Conservation (phyloP, 768 basidiomycete genomes). For the Gautieria morchelliformis region DNA sequence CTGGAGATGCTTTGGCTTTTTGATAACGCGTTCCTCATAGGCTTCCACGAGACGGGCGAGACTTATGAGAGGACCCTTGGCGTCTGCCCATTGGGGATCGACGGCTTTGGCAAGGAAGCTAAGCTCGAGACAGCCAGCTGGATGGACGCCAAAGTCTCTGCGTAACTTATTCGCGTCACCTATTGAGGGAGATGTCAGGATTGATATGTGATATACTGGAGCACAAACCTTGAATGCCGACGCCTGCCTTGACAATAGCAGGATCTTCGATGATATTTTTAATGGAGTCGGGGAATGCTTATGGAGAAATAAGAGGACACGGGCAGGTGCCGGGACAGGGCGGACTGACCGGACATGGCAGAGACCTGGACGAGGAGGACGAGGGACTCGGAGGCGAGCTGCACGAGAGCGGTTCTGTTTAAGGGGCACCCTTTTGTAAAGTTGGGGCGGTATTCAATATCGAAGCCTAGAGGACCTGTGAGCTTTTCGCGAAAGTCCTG, state of each 20-base stretch:
- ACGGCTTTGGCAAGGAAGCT: slow-evolving; percentile 58
- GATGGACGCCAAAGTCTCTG: slow-evolving; percentile 31
- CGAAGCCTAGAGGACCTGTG: slow-evolving; percentile 43
- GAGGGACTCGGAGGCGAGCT: slow-evolving; percentile 47
- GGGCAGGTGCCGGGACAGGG: neutral
- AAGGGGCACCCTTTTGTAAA: slow-evolving; percentile 41
- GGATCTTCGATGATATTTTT: slow-evolving; percentile 42
- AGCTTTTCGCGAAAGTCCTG: neutral
- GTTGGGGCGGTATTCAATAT: slow-evolving; percentile 72
- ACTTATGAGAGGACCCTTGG: slow-evolving; percentile 33
- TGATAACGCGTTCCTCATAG: slow-evolving; percentile 43
- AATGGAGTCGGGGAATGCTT: slow-evolving; percentile 48
- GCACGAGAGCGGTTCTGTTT: slow-evolving; percentile 67
- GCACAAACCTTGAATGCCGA: slow-evolving; percentile 57
- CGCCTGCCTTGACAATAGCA: slow-evolving; percentile 56
- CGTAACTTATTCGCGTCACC: slow-evolving; percentile 63
- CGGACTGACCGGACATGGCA: slow-evolving; percentile 38
- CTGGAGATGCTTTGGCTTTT: slow-evolving; percentile 46
- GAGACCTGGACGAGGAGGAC: slow-evolving; percentile 60
- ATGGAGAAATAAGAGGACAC: neutral
- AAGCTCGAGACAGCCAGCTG: slow-evolving; percentile 54
- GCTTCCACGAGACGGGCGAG: slow-evolving; percentile 54
- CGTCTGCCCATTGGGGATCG: slow-evolving; percentile 35
- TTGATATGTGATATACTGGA: neutral
- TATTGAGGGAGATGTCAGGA: slow-evolving; percentile 19